phyloP scores from a whole-genome alignment of 2,329 filamentous ascomycete genomes.

The Ampelomyces quisqualis region DNA sequence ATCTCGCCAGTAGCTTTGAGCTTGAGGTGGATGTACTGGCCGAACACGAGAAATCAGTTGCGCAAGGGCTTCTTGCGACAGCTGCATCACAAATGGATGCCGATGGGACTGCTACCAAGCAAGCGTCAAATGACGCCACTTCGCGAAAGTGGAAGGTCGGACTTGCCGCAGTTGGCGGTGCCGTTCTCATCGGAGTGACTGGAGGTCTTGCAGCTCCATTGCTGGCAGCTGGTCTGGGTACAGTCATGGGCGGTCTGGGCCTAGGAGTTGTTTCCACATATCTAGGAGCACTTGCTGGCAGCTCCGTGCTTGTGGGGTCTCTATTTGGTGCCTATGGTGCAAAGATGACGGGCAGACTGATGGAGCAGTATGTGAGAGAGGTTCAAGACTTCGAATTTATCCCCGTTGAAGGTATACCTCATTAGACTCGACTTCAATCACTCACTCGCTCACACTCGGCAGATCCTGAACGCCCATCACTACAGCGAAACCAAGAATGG shows the following conservation, averaged over 20 bases:
- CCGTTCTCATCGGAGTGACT: slow-evolving; percentile 77
- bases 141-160: slow-evolving; percentile 75
- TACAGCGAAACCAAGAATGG: slow-evolving; percentile 25
- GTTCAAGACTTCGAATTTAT: slow-evolving; percentile 86
- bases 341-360: slow-evolving; percentile 77
- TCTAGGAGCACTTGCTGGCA: slow-evolving; percentile 77
- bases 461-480: slow-evolving; percentile 27
- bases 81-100: slow-evolving; percentile 70
- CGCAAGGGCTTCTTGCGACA: slow-evolving; percentile 66
- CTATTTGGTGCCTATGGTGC: slow-evolving; percentile 87
- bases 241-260: slow-evolving; percentile 72
- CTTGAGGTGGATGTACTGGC: slow-evolving; percentile 64
- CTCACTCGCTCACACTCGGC: slow-evolving; percentile 1
- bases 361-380: slow-evolving; percentile 79
- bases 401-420: slow-evolving; percentile 59
- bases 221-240: slow-evolving; percentile 73
- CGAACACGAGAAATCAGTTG: slow-evolving; percentile 72
- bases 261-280: slow-evolving; percentile 74
- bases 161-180: slow-evolving; percentile 81
- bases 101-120: slow-evolving; percentile 71
- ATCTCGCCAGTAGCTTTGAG: slow-evolving; percentile 67
- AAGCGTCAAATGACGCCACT: slow-evolving; percentile 64
- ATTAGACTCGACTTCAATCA: too few species aligned
- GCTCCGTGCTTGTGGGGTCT: slow-evolving; percentile 73
- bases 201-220: slow-evolving; percentile 75